These are phyloP conservation scores for Neurospora sp. DNA, from an alignment of 2,329 filamentous ascomycete species.

Conservation along the genomic window DNA sequence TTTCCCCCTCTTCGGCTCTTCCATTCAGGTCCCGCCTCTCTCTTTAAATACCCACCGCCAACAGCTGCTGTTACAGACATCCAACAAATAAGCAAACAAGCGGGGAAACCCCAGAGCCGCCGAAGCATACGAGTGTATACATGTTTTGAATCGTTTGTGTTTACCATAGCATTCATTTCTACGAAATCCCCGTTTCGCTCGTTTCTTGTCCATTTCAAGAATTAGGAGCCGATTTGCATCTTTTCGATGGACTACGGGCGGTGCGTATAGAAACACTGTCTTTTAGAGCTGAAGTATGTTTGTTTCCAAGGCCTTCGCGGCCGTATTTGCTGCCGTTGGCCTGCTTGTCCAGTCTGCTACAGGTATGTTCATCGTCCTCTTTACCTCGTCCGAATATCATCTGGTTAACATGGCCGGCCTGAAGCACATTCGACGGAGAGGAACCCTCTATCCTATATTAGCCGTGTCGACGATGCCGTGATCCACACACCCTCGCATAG, in stretches of 20 bases:
- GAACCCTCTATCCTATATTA: constrained; percentile 67
- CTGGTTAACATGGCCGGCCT: constrained; percentile 4
- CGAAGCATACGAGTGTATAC: not conserved
- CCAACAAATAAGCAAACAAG: not conserved
- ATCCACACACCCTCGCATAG: constrained; percentile 72
- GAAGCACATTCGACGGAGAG: constrained; percentile 62
- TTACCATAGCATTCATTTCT: not conserved
- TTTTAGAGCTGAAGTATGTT: constrained; percentile 17
- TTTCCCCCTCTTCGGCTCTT: not conserved
- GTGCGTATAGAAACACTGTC: not conserved
- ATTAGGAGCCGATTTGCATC: not conserved
- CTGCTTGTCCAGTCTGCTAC: constrained; percentile 17
- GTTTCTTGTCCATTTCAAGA: not conserved
- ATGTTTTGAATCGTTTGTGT: not conserved
- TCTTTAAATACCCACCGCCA: not conserved
- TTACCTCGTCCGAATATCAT: not conserved
- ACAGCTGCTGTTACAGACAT: not conserved
- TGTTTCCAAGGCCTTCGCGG: constrained; percentile 21
- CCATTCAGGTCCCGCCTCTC: not conserved
- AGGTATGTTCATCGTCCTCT: constrained; percentile 15
- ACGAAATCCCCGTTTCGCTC: not conserved
- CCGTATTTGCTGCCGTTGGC: constrained; percentile 17
- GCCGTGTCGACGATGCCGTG: constrained; percentile 60
- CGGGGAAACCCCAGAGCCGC: not conserved
- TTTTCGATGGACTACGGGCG: constrained; percentile 10